Evolutionary conservation across 2,329 filamentous ascomycete genomes (phyloP).

Genomic region (Aurifilum marmelostoma): DNA sequence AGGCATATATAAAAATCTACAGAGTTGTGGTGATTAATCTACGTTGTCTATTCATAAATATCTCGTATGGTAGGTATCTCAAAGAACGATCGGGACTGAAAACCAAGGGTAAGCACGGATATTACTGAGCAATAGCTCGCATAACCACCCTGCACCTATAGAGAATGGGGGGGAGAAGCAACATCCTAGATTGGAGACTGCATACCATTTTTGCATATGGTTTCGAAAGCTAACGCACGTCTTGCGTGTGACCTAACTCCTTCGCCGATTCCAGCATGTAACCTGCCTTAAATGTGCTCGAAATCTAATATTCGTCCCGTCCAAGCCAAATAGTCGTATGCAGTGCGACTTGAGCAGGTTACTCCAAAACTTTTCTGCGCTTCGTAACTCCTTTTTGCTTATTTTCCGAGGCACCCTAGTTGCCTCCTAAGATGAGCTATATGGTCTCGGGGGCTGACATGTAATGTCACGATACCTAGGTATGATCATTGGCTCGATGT

Average conservation of each 20-base stretch:
- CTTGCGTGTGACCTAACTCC: not conserved
- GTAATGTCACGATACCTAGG: not conserved
- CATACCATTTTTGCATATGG: not conserved
- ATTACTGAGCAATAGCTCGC: not conserved
- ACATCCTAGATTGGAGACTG: not conserved
- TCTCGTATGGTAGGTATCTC: not conserved
- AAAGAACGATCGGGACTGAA: not conserved
- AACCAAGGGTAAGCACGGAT: too few species aligned
- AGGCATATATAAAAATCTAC: not conserved
- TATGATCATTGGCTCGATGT: not conserved
- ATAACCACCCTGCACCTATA: too few species aligned
- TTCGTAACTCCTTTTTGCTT: not conserved
- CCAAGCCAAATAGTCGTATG: not conserved
- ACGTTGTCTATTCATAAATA: not conserved
- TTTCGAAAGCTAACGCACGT: not conserved
- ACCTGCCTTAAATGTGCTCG: not conserved
- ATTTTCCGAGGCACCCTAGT: not conserved
- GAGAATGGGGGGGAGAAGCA: not conserved
- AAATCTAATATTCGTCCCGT: not conserved
- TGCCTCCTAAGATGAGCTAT: not conserved
- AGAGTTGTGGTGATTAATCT: not conserved
- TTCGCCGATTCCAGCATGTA: not conserved
- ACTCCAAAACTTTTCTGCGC: not conserved
- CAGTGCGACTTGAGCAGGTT: not conserved
- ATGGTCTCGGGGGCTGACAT: not conserved